phyloP scores from a whole-genome alignment of 2,329 filamentous ascomycete genomes.

The Pochonia chlamydosporia region DNA sequence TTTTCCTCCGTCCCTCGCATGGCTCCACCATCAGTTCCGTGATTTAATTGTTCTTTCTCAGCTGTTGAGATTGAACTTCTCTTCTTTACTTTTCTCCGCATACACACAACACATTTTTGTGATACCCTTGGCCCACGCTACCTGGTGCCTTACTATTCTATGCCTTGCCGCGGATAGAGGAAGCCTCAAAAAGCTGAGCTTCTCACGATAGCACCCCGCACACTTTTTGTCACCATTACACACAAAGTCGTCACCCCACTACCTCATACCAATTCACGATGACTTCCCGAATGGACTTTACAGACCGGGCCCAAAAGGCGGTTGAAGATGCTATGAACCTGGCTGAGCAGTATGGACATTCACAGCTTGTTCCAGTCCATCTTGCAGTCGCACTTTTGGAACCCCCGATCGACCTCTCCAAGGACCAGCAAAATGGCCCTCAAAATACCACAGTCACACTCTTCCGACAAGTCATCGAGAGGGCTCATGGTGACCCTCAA shows the following conservation, averaged over 20 bases:
- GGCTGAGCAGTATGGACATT: slow-evolving; percentile 84
- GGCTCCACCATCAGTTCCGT: not conserved
- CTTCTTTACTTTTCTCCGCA: not conserved
- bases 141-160: slow-evolving; percentile 5
- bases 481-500: slow-evolving; percentile 88
- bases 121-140: not conserved
- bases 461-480: slow-evolving; percentile 90
- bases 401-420: slow-evolving; percentile 68
- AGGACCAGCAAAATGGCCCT: slow-evolving; percentile 74
- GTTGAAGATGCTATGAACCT: slow-evolving; percentile 83
- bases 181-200: not conserved
- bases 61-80: too few species aligned
- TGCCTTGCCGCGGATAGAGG: not conserved
- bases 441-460: slow-evolving; percentile 63
- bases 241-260: too few species aligned
- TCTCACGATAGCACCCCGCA: not conserved
- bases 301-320: slow-evolving; percentile 85
- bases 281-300: slow-evolving; percentile 82
- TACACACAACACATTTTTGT: not conserved
- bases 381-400: slow-evolving; percentile 79
- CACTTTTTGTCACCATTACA: not conserved
- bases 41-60: slow-evolving; percentile 4
- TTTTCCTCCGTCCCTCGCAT: not conserved
- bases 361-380: slow-evolving; percentile 85
- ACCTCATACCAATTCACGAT: slow-evolving; percentile 37